Evolutionary conservation across 148 eudicot genomes (phyloP), one percentile per base, ranked within the genome.

Genomic region (Amaranthus palmeri): DNA sequence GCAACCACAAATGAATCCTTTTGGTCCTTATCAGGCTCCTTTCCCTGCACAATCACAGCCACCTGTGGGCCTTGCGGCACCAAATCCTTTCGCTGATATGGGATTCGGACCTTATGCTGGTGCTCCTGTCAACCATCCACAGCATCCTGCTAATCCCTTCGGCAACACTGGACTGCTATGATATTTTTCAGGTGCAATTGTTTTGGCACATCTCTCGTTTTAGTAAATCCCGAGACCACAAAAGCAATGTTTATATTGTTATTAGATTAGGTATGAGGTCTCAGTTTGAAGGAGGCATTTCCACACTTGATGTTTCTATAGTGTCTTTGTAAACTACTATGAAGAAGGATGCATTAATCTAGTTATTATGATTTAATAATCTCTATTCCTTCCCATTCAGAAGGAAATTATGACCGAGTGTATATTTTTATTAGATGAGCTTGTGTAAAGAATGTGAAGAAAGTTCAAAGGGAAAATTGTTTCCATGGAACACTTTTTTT

Each of bases 1-100:
- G 17, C 86, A 85, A 71, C 90, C 79, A 68, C 87, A 79, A 73
- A 65, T 45, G 56, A 92, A 88, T 74, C 97, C 96, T 15, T 92
- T 92, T 54, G 90, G 80, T 54, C 73, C 89, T 2, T 90, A 84
- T 73, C 92, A 81, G 78, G 88, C 88, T 50, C 72, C 83, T 44
- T 89, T 85, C 47, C 92, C 82, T 50, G 81, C 86, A 6, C 90
- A 74, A 17, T 86, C 76, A 60, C 93, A 77, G 71, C 85, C 87
- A 61, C 78, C 74, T 65, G 45, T 67, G 8, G 71, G 71, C 12
- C 18, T 61, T 63, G 76, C 63, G 6, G 81, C 73, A 0, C 80
- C 86, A 51, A 84, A 84, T 61, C 84, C 86, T 5, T 84, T 84
- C 48, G 76, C 69, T 0, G 84, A 81, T 44, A 63, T 69, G 7